These are phyloP conservation scores for Mycena metata DNA, from an alignment of 768 basidiomycete genomes.

Conservation along the genomic window DNA sequence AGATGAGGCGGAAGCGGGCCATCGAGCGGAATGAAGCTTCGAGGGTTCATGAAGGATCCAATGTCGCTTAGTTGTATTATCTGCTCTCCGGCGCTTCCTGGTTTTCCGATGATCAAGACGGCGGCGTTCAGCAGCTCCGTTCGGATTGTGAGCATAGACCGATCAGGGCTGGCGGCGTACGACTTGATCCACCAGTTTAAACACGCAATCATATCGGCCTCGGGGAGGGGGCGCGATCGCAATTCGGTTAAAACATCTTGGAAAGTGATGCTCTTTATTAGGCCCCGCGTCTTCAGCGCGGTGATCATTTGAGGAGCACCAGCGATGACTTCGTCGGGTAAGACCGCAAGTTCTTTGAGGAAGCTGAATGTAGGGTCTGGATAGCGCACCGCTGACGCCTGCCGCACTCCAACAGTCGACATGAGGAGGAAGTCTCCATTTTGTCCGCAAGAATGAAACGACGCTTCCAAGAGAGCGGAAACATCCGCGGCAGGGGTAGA, in stretches of 20 bases:
- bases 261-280: slow-evolving; percentile 84
- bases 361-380: slow-evolving; percentile 84
- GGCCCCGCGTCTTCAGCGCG: slow-evolving; percentile 68
- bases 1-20: slow-evolving; percentile 83
- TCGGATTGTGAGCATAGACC: slow-evolving; percentile 58
- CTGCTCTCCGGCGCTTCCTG: slow-evolving; percentile 58
- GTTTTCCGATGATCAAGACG: slow-evolving; percentile 62
- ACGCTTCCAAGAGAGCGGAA: slow-evolving; percentile 74
- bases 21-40: slow-evolving; percentile 74
- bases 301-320: slow-evolving; percentile 73
- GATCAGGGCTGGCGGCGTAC: slow-evolving; percentile 50
- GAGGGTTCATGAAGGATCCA: slow-evolving; percentile 78
- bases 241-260: slow-evolving; percentile 88
- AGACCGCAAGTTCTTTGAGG: slow-evolving; percentile 80
- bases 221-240: slow-evolving; percentile 72
- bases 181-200: slow-evolving; percentile 86
- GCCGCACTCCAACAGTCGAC: slow-evolving; percentile 79
- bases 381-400: slow-evolving; percentile 76
- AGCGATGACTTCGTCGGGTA: slow-evolving; percentile 71
- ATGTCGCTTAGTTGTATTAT: slow-evolving; percentile 80
- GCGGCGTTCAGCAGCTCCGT: slow-evolving; percentile 79
- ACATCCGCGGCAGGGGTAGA: slow-evolving; percentile 92
- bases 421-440: slow-evolving; percentile 74
- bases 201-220: slow-evolving; percentile 84
- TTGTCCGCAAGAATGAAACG: slow-evolving; percentile 80